Conservation (phyloP, 176 grass and related monocot species). For the Eleusine indica region DNA sequence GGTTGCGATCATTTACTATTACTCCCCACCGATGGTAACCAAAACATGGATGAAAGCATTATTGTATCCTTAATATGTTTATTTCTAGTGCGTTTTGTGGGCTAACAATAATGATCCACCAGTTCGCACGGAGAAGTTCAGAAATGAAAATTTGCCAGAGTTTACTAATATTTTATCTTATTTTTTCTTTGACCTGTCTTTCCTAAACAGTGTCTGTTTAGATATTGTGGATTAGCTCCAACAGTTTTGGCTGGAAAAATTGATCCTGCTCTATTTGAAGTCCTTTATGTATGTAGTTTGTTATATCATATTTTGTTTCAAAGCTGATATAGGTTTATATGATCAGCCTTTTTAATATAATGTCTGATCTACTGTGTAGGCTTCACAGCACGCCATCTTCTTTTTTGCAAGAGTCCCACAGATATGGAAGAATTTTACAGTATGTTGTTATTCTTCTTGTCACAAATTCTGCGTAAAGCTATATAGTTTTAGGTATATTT, state of each 20-base stretch:
- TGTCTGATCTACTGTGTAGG: constrained; percentile 51
- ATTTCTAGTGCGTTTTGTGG: neutral
- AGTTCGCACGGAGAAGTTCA: constrained; percentile 11
- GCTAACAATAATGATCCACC: neutral
- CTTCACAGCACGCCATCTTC: constrained; percentile 92
- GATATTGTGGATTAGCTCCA: constrained; percentile 90
- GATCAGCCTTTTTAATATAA: neutral
- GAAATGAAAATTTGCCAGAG: neutral
- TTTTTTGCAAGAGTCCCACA: constrained; percentile 97
- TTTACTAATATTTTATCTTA: constrained; percentile 9
- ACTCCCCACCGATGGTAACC: constrained; percentile 69
- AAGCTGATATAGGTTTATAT: neutral
- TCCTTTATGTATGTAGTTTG: constrained; percentile 73
- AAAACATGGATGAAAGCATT: constrained; percentile 84
- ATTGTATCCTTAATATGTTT: constrained; percentile 68
- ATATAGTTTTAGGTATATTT: neutral
- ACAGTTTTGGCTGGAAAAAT: constrained; percentile 80
- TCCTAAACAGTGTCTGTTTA: constrained; percentile 53
- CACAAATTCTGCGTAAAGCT: neutral
- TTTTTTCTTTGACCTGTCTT: constrained; percentile 39
- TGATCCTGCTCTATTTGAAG: constrained; percentile 91
- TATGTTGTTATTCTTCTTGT: constrained; percentile 36
- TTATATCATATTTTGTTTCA: constrained; percentile 8
- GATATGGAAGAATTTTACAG: constrained; percentile 94
- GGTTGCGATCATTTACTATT: constrained; percentile 90